These are phyloP conservation scores for Galerina sulciceps DNA, from an alignment of 768 basidiomycete species.

Conservation along the genomic window DNA sequence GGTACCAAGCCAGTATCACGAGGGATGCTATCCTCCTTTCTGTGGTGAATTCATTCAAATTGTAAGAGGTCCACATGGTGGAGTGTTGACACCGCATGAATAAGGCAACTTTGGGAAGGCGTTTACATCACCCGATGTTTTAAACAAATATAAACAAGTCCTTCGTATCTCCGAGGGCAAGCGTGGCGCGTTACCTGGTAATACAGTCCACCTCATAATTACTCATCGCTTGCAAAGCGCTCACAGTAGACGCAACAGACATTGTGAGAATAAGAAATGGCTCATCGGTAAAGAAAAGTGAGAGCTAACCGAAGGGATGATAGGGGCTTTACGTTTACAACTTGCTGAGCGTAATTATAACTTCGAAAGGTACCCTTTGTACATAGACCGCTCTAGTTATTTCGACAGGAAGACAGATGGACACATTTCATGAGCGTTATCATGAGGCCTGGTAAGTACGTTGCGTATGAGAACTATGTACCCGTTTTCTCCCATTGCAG, in stretches of 20 bases:
- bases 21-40: conserved; percentile 5
- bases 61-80: conserved; percentile 24
- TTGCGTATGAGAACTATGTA: not conserved
- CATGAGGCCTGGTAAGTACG: not conserved
- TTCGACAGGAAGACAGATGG: not conserved
- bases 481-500: not conserved
- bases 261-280: conserved; percentile 1
- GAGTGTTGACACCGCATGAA: conserved; percentile 11
- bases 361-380: not conserved
- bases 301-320: too few relatives aligned
- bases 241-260: not conserved
- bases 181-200: not conserved
- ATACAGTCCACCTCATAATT: too few relatives aligned
- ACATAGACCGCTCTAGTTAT: not conserved
- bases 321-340: too few relatives aligned
- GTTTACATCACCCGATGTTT: not conserved
- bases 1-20: conserved; percentile 10
- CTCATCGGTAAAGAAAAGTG: not conserved
- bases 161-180: conserved; percentile 6
- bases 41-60: conserved; percentile 13
- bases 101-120: conserved; percentile 1
- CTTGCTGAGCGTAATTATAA: not conserved
- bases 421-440: not conserved
- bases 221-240: not conserved
- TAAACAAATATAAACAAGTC: conserved; percentile 9